These are phyloP conservation scores for Paramyrothecium sp. DNA, from an alignment of 2,329 filamentous ascomycete species.

Conservation along the genomic window DNA sequence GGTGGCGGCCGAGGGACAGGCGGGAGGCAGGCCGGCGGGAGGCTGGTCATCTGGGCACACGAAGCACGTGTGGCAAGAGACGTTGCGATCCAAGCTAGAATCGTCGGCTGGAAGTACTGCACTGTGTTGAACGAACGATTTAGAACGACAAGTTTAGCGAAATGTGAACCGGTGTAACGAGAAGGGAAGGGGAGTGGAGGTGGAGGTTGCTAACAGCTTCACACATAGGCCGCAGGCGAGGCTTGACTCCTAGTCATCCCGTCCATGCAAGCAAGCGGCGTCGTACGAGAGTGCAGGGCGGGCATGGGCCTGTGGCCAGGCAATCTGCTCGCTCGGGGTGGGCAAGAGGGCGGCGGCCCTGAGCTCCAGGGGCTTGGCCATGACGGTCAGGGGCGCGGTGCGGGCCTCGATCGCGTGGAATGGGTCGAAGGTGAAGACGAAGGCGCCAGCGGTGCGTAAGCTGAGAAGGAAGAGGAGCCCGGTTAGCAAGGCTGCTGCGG, in stretches of 20 bases:
- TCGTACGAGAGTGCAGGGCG: not conserved
- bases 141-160: not conserved
- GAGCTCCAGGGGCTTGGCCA: not conserved
- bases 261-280: not conserved
- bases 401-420: not conserved
- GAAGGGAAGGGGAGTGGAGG: not conserved
- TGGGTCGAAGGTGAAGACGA: not conserved
- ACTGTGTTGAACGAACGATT: not conserved
- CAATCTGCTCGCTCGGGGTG: not conserved
- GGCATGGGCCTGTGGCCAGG: not conserved
- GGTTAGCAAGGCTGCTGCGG: not conserved
- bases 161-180: not conserved
- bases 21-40: not conserved
- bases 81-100: not conserved
- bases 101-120: not conserved
- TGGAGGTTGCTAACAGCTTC: not conserved
- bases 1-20: not conserved
- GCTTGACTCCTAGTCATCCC: conserved; percentile 1
- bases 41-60: not conserved
- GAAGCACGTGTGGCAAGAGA: not conserved
- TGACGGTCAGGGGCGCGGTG: not conserved
- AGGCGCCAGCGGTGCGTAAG: not conserved
- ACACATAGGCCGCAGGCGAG: not conserved
- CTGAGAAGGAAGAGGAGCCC: not conserved
- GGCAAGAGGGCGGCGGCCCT: not conserved